Conservation (phyloP, 257 asterid genomes). For the Osmanthus fragrans region DNA sequence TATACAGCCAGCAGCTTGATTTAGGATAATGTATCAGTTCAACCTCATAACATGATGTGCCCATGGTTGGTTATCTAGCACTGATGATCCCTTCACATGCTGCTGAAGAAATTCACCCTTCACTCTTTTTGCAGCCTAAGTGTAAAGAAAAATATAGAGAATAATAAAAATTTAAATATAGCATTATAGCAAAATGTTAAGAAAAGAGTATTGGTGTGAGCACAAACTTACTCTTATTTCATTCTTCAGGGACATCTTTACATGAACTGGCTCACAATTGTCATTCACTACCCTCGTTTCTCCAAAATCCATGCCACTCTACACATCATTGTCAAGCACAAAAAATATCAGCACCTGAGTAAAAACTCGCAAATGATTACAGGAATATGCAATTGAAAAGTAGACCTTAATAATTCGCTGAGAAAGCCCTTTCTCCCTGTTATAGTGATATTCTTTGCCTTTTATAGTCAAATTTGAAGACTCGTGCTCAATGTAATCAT, state of each 20-base stretch:
- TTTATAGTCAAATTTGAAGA: slow-evolving; percentile 31
- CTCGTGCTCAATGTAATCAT: slow-evolving; percentile 35
- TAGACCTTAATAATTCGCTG: slow-evolving; percentile 42
- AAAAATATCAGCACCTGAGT: slow-evolving; percentile 25
- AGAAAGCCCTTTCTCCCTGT: slow-evolving; percentile 33
- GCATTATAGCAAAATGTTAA: not conserved
- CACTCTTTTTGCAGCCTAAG: slow-evolving; percentile 52
- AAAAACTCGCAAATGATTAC: slow-evolving; percentile 14
- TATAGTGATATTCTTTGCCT: slow-evolving; percentile 30
- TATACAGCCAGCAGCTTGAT: not conserved
- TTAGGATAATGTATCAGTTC: slow-evolving; percentile 20
- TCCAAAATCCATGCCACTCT: slow-evolving; percentile 41
- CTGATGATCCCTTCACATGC: slow-evolving; percentile 44
- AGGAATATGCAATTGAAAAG: slow-evolving; percentile 5
- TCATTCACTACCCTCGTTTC: slow-evolving; percentile 42
- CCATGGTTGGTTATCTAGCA: slow-evolving; percentile 38
- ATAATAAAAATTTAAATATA: not conserved
- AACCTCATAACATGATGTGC: slow-evolving; percentile 53
- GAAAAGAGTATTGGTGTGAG: not conserved
- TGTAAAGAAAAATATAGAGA: not conserved
- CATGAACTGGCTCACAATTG: slow-evolving; percentile 28
- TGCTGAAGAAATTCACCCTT: slow-evolving; percentile 41
- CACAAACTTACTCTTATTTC: slow-evolving; percentile 34
- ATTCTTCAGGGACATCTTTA: slow-evolving; percentile 31
- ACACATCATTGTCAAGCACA: slow-evolving; percentile 18